A percentile compares a stretch with the other conserved stretches of the same genome.
Evolutionary conservation across 73 alveolate species (phyloP).

Genomic region (Diophrys sp.): DNA sequence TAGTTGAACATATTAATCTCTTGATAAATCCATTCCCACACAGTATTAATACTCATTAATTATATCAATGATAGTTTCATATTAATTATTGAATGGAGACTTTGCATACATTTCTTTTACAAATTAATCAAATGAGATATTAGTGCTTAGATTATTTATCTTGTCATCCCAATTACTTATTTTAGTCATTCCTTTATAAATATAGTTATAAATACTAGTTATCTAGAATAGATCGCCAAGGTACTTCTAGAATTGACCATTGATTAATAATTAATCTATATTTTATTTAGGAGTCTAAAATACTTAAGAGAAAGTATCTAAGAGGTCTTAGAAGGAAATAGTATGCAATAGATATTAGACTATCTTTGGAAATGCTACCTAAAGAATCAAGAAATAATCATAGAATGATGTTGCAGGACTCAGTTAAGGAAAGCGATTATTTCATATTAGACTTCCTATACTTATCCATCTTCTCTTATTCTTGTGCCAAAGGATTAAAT

Average conservation of each 20-base stretch:
- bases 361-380: too few species aligned
- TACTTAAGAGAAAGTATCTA: background rate
- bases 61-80: background rate
- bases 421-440: too few species aligned
- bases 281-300: background rate
- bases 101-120: background rate
- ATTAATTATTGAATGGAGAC: background rate
- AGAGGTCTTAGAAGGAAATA: background rate
- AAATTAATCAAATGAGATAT: background rate
- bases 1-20: too few species aligned
- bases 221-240: too few species aligned
- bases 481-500: background rate
- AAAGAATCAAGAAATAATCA: too few species aligned
- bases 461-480: background rate
- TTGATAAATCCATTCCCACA: too few species aligned
- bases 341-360: background rate
- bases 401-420: too few species aligned
- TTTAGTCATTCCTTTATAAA: background rate
- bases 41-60: background rate
- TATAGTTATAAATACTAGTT: background rate
- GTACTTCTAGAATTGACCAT: background rate
- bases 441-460: background rate
- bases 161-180: background rate
- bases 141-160: too few species aligned
- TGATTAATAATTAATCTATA: too few species aligned